A percentile compares a stretch with the other conserved stretches of the same genome.
Conservation (phyloP, 306 rosid genomes). For the Psophocarpus tetragonolobus region DNA sequence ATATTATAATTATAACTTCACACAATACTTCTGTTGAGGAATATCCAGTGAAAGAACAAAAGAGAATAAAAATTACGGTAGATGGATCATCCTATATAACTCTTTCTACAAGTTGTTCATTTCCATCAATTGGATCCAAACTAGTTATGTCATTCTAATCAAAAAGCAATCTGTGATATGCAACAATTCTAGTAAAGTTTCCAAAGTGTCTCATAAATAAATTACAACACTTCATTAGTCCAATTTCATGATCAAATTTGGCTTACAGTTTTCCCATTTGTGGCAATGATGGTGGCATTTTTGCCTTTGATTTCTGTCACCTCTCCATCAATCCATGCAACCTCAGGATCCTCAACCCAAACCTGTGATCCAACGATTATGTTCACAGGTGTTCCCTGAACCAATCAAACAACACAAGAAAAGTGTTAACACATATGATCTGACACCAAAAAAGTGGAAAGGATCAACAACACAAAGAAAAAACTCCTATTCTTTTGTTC, state of each 20-base stretch:
- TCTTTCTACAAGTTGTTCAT: constrained; percentile 13
- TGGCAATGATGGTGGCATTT: constrained; percentile 51
- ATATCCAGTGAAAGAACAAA: constrained; percentile 5
- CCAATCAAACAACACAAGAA: constrained; percentile 25
- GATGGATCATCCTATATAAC: neutral
- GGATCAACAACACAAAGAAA: neutral
- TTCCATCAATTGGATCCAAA: constrained; percentile 36
- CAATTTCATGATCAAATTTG: constrained; percentile 27
- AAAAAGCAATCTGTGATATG: neutral
- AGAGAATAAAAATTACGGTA: neutral
- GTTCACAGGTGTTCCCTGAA: constrained; percentile 86
- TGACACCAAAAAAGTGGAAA: neutral
- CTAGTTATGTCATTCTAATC: constrained; percentile 1
- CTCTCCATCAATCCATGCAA: constrained; percentile 80
- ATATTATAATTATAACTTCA: neutral
- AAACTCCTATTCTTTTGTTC: neutral
- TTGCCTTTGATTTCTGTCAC: constrained; percentile 62
- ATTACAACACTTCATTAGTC: constrained; percentile 6
- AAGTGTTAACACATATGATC: neutral
- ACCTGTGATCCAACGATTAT: constrained; percentile 88
- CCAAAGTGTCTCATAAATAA: neutral
- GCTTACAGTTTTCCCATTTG: constrained; percentile 67
- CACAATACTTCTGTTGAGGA: neutral
- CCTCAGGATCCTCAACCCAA: constrained; percentile 76
- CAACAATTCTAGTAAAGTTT: constrained; percentile 13